phyloP scores from a whole-genome alignment of 179 eudicot genomes.

The Silene vulgaris region DNA sequence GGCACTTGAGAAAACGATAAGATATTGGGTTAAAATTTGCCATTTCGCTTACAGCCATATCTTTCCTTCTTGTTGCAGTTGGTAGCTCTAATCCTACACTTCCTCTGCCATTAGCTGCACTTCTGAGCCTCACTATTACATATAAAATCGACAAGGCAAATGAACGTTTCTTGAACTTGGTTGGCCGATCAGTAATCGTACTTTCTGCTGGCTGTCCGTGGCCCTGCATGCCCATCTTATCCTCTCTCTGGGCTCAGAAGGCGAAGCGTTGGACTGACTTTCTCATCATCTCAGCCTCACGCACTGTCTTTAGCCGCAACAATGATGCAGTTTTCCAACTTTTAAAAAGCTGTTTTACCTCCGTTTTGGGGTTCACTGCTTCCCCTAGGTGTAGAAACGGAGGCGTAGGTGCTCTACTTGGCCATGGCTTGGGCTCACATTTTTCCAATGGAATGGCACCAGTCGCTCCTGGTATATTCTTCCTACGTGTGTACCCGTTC shows the following conservation, averaged over 20 bases:
- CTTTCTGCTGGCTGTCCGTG: slow-evolving; percentile 98
- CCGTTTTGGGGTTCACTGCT: slow-evolving; percentile 59
- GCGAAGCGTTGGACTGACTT: slow-evolving; percentile 95
- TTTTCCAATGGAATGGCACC: slow-evolving; percentile 70
- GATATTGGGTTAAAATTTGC: background rate
- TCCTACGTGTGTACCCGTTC: slow-evolving; percentile 62
- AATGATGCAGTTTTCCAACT: slow-evolving; percentile 87
- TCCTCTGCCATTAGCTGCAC: slow-evolving; percentile 94
- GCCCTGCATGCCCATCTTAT: slow-evolving; percentile 99
- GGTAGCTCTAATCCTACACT: slow-evolving; percentile 69
- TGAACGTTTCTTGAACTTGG: slow-evolving; percentile 76
- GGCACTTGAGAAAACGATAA: background rate
- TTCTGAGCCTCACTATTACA: slow-evolving; percentile 91
- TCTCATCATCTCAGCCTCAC: slow-evolving; percentile 75
- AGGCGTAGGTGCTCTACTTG: slow-evolving; percentile 85
- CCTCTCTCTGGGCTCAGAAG: slow-evolving; percentile 96
- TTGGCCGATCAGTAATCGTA: slow-evolving; percentile 74
- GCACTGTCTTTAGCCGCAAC: slow-evolving; percentile 91
- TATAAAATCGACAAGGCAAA: slow-evolving; percentile 93
- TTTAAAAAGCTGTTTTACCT: slow-evolving; percentile 73
- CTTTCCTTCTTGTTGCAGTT: slow-evolving; percentile 34
- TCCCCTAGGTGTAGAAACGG: slow-evolving; percentile 57
- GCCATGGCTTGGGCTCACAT: slow-evolving; percentile 85
- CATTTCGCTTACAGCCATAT: background rate
- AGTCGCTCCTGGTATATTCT: slow-evolving; percentile 91